phyloP scores from a whole-genome alignment of 768 basidiomycete species.

The Tremella mesenterica region DNA sequence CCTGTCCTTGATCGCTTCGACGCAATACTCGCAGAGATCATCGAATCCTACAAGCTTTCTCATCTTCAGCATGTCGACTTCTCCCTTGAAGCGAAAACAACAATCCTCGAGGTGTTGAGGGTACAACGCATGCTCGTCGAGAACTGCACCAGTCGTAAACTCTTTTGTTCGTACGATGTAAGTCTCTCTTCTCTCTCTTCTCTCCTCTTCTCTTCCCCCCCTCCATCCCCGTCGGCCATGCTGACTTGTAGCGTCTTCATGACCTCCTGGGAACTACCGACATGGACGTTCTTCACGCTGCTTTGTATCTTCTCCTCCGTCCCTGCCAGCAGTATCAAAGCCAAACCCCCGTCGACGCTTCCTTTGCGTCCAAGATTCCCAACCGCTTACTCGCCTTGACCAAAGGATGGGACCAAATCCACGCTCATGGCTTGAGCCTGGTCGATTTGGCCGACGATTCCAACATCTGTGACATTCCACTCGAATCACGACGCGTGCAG shows the following conservation, averaged over 20 bases:
- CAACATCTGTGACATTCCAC: not conserved
- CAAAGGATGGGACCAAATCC: slow-evolving; percentile 70
- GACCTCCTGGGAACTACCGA: slow-evolving; percentile 80
- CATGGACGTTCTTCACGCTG: slow-evolving; percentile 72
- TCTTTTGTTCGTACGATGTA: slow-evolving; percentile 93
- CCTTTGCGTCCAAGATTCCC: slow-evolving; percentile 63
- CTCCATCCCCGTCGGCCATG: not conserved
- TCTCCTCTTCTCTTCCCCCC: no score
- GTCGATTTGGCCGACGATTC: slow-evolving; percentile 56
- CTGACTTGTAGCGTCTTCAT: slow-evolving; percentile 63
- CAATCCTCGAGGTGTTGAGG: slow-evolving; percentile 70
- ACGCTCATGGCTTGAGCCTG: slow-evolving; percentile 69
- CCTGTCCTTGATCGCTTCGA: slow-evolving; percentile 95
- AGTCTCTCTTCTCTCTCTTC: slow-evolving; percentile 42
- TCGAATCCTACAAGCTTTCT: slow-evolving; percentile 76
- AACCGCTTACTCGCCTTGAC: slow-evolving; percentile 72
- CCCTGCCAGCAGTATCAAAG: slow-evolving; percentile 92
- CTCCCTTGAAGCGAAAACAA: slow-evolving; percentile 61
- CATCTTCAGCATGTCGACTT: slow-evolving; percentile 71
- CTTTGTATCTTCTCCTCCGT: slow-evolving; percentile 76
- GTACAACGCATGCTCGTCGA: slow-evolving; percentile 86
- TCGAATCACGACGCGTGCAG: not conserved
- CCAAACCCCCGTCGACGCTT: slow-evolving; percentile 72
- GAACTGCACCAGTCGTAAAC: slow-evolving; percentile 95
- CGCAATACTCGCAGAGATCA: slow-evolving; percentile 68